Percentiles rank a stretch among this genome's conserved stretches.
phyloP scores from a whole-genome alignment of 2,329 filamentous ascomycete genomes.

The Lachnellula arida region DNA sequence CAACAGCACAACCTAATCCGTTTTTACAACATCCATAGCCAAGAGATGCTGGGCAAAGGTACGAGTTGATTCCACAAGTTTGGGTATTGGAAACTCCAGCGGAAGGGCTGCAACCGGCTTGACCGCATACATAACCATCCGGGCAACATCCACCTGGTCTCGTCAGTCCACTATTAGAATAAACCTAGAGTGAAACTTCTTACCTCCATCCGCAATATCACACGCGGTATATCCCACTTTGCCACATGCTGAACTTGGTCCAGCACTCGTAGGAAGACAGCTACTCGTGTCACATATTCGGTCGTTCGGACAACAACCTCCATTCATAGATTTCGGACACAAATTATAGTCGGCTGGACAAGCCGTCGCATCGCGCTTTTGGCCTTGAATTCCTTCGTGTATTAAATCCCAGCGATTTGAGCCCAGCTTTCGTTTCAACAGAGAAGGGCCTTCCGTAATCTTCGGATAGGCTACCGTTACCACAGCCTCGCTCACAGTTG shows the following conservation, averaged over 20 bases:
- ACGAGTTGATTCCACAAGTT: conserved; percentile 42
- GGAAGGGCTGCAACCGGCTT: conserved; percentile 41
- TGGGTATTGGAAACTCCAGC: conserved; percentile 37
- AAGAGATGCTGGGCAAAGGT: conserved; percentile 45
- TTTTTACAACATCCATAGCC: conserved; percentile 50
- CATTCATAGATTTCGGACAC: conserved; percentile 27
- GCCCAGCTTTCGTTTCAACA: conserved; percentile 24
- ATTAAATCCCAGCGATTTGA: conserved; percentile 26
- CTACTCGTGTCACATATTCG: conserved; percentile 43
- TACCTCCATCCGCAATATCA: conserved; percentile 26
- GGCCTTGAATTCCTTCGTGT: conserved; percentile 27
- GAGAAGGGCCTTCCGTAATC: conserved; percentile 18
- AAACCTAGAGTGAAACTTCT: conserved; percentile 17
- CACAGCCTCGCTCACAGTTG: conserved; percentile 1
- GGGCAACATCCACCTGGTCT: conserved; percentile 34
- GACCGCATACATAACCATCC: conserved; percentile 43
- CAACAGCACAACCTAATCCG: conserved; percentile 45
- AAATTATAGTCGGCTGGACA: conserved; percentile 25
- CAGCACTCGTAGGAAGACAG: conserved; percentile 36
- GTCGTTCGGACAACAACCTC: conserved; percentile 36
- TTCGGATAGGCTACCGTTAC: conserved; percentile 19
- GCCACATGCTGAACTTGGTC: conserved; percentile 23
- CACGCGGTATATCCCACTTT: conserved; percentile 24
- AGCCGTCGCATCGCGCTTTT: conserved; percentile 23
- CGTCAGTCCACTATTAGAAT: neutral